These are phyloP conservation scores for Pseudonitzschia delicatissima DNA, from an alignment of 108 stramenopile genomes.

Conservation along the genomic window DNA sequence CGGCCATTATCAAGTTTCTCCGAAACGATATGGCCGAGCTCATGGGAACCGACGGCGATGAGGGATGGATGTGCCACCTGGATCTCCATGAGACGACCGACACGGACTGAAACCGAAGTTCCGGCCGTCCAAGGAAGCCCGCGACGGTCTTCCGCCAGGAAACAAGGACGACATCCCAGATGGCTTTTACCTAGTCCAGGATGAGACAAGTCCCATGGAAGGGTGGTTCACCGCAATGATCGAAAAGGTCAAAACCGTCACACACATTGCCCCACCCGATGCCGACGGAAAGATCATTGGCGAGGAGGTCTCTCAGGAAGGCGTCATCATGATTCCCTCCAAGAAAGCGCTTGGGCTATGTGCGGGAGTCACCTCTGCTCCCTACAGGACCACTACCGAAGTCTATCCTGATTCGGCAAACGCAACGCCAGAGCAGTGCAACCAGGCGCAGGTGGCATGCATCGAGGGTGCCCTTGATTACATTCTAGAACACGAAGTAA, in stretches of 20 bases:
- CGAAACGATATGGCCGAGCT: background rate
- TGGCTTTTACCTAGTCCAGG: conserved; percentile 69
- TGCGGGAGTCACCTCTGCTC: conserved; percentile 41
- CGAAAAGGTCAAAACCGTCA: conserved; percentile 43
- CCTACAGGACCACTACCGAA: conserved; percentile 56
- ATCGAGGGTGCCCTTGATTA: conserved; percentile 51
- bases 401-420: conserved; percentile 62
- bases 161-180: conserved; percentile 56
- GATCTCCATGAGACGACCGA: conserved; percentile 85
- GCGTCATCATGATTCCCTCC: conserved; percentile 44
- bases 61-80: conserved; percentile 47
- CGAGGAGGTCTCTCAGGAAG: conserved; percentile 34
- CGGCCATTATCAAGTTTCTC: conserved; percentile 43
- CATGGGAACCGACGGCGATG: conserved; percentile 26
- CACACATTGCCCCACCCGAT: conserved; percentile 64
- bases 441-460: conserved; percentile 58
- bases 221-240: conserved; percentile 49
- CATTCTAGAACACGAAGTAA: conserved; percentile 27
- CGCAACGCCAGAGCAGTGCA: conserved; percentile 52
- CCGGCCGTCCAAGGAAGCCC: conserved; percentile 58
- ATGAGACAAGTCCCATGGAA: conserved; percentile 2
- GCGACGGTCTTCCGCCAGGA: conserved; percentile 32
- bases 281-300: conserved; percentile 44
- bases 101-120: conserved; percentile 72
- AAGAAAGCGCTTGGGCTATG: conserved; percentile 45